Base-by-base conservation (phyloP, 768 basidiomycete genomes). In the Termitomyces sp. region DNA sequence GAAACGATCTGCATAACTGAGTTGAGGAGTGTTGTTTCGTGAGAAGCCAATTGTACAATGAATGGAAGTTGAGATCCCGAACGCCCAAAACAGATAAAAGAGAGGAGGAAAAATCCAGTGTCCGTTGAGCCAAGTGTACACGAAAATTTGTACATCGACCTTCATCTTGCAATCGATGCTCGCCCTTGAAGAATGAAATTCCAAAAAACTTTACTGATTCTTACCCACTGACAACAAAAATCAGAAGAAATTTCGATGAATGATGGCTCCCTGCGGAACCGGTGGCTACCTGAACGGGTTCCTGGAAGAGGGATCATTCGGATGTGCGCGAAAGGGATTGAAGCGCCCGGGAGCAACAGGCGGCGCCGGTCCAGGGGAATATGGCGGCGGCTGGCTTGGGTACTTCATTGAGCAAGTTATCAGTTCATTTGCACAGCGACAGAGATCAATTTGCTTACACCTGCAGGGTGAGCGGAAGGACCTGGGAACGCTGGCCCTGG, bases 181-280 rank as follows among this genome's bases (percentile, higher is more conserved):
- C 37, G 12, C n/a, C n/a, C 12, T 18, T 1, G 13, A 20, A 37
- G 37, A 37, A n/a, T n/a, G n/a, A n/a, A n/a, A 7, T 7, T 18
- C 29, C 3, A 1, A 51, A 5, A 4, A 7, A 26, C 7, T 52
- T 24, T 36, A 39, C 47, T 47, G 34, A 13, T 41, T 48, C 41
- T 46, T 51, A 18, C 49, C 12, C 41, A 29, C 56, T 53, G 34
- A 46, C 52, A 33, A 33, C 52, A 9, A 45, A 37, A 37, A 0
- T 37, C 37, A 37, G 10, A 37, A 56, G 62, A 58, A 33, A 9
- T 52, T 59, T 39, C 58, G 63, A 50, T 58, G 52, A 33, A 58
- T 52, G 15, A 56, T 58, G 2, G 61, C 57, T n/a, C 29, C 53
- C 26, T 31, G 58, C 9, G 47, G 39, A 1, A 37, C 0, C 51